Conservation (phyloP, 2,329 filamentous ascomycete genomes). For the Talaromyces sp. region DNA sequence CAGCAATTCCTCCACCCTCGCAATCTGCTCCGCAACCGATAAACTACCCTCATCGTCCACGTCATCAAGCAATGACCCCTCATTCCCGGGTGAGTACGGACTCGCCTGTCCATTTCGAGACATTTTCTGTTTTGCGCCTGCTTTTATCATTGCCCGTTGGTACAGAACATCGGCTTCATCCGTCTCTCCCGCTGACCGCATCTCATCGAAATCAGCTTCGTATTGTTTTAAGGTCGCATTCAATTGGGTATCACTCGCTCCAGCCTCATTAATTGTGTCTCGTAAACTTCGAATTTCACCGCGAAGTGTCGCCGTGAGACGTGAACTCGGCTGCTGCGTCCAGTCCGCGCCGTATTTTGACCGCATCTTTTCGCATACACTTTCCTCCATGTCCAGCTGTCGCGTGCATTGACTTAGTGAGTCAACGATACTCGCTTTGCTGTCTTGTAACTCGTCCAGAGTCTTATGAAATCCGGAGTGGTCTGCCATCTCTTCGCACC, state of each 20-base stretch:
- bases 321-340: constrained; percentile 93
- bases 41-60: constrained; percentile 79
- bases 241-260: constrained; percentile 79
- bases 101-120: constrained; percentile 61
- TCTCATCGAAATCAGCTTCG: constrained; percentile 87
- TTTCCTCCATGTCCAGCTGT: constrained; percentile 94
- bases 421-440: constrained; percentile 71
- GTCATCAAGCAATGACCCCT: constrained; percentile 83
- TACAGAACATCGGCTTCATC: constrained; percentile 88
- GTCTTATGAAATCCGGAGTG: constrained; percentile 76
- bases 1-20: constrained; percentile 81
- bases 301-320: constrained; percentile 81
- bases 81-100: constrained; percentile 56
- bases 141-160: constrained; percentile 79
- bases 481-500: constrained; percentile 89
- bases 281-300: constrained; percentile 85
- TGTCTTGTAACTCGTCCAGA: constrained; percentile 73
- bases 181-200: constrained; percentile 82
- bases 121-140: constrained; percentile 59
- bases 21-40: constrained; percentile 86
- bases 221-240: constrained; percentile 81
- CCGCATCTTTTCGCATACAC: constrained; percentile 97
- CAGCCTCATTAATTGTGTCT: constrained; percentile 85
- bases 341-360: constrained; percentile 94
- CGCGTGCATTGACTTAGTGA: constrained; percentile 78